Evolutionary conservation across 352 stramenopile genomes (phyloP), one percentile per base, ranked within the genome.

Genomic region (Saprolegnia parasitica): DNA sequence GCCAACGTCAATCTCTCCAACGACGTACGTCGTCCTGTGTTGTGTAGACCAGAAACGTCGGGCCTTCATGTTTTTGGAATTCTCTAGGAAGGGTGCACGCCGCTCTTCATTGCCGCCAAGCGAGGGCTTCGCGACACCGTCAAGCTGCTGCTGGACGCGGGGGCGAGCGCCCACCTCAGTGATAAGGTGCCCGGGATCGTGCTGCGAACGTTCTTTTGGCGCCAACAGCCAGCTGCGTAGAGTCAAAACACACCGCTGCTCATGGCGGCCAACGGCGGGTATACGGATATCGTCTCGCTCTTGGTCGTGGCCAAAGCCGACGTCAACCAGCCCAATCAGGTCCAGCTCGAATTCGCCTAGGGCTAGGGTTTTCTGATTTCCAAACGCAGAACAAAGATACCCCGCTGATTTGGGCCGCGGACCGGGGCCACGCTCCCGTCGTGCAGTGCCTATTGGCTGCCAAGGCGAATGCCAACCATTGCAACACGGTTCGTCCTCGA

Each of bases 201-300:
- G 29, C 29, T 35, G 29, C 29, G 29, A 35, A 35, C 29, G 5
- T 35, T 35, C 29, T 35, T 35, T 35, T 35, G 29, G 29, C 5
- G 29, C 29, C 5, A 49, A 49, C 18, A n/a, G 13, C 18, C 3
- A 49, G 13, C 10, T 4, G 18, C 11, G 24, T 24, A 60, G 52
- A 16, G 16, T 24, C 13, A n/a, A 16, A 60, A 42, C 9, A 21
- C 52, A 4, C 13, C 52, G 35, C 20, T 60, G 52, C 35, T 42
- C 35, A 42, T 60, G 52, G 52, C 52, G 16, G 52, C 52, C 35
- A 40, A 60, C 24, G 24, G 52, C 24, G 52, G 52, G 13, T 49
- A 49, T 8, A 49, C 42, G 42, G 42, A 15, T 4, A n/a, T 49
- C 42, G 42, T 49, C 42, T n/a, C 11, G 42, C 42, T 49, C 18